Base-by-base conservation (phyloP, 768 basidiomycete genomes). In the Russula foetens region DNA sequence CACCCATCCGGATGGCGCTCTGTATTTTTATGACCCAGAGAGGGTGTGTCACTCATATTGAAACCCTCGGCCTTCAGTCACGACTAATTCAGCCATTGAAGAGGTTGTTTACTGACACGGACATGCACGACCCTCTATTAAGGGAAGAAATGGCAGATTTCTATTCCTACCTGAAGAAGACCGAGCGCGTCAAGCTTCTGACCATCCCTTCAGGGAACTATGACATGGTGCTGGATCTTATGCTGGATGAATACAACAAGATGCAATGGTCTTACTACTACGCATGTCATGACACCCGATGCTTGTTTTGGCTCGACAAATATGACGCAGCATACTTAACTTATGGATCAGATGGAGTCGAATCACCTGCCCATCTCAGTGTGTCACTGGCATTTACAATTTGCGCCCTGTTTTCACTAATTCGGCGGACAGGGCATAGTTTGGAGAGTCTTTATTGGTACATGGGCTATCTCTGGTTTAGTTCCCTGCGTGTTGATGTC, bases 81-180 rank as follows among this genome's bases (percentile, higher is more conserved):
- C 31, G 31, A 33, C 31, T 33, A 19, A 31, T 6, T 3, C n/a
- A 15, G n/a, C 19, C 7, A 52, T 17, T 26, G 39, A 29, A 83
- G 80, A 76, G 74, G 54, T 74, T 80, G 0, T 79, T 79, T 29
- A 84, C 84, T 0, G 84, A 86, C 59, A 77, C 76, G 24, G 66
- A 84, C 62, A 70, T 85, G 14, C 77, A 73, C 38, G 73, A 83
- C 23, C 12, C 41, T 0, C 68, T 65, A 0, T 70, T 76, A 7
- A 60, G 68, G 12, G 26, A 44, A 0, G 75, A 76, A 45, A 71
- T 82, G 3, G 70, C 71, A 4, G 67, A 69, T 17, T 78, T 58
- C 23, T 38, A 52, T 38, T 12, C 4, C 17, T 28, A 45, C 50
- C 24, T 58, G 9, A 41, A 58, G 43, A 38, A 9, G 7, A 45